phyloP scores from a whole-genome alignment of 2,329 filamentous ascomycete genomes.

The Didymellaceae sp. region DNA sequence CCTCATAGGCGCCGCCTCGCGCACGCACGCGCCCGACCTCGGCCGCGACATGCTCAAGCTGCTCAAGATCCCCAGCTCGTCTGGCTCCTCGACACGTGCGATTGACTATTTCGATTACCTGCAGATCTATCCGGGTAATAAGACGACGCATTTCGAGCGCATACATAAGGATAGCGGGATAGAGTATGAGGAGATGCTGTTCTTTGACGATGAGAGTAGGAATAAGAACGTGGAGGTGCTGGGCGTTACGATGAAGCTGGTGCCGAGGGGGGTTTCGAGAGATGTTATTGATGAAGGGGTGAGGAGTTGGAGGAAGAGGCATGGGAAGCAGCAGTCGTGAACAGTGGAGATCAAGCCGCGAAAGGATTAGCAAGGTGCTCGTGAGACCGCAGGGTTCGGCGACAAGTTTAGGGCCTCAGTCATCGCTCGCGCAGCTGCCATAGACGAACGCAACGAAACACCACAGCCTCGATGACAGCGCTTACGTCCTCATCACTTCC shows the following conservation, averaged over 20 bases:
- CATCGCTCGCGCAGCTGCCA: neutral
- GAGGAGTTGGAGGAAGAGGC: constrained; percentile 77
- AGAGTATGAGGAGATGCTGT: constrained; percentile 83
- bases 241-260: constrained; percentile 84
- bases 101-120: constrained; percentile 63
- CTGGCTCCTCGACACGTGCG: constrained; percentile 51
- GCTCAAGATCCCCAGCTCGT: constrained; percentile 66
- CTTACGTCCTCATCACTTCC: neutral
- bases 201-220: constrained; percentile 90
- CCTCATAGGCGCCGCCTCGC: constrained; percentile 75
- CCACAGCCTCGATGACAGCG: neutral
- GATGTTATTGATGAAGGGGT: constrained; percentile 81
- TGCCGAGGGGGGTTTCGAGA: constrained; percentile 78
- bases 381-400: neutral
- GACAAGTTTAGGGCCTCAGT: neutral
- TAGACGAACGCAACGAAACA: neutral
- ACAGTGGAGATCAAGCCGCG: too few species aligned
- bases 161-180: constrained; percentile 75
- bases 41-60: constrained; percentile 81
- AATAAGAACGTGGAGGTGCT: constrained; percentile 83
- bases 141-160: constrained; percentile 82
- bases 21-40: constrained; percentile 79
- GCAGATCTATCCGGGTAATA: constrained; percentile 75
- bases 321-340: constrained; percentile 53
- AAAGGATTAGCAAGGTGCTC: too few species aligned